Conservation (phyloP, 2,329 filamentous ascomycete genomes). For the Magnaporthiopsis poae region DNA sequence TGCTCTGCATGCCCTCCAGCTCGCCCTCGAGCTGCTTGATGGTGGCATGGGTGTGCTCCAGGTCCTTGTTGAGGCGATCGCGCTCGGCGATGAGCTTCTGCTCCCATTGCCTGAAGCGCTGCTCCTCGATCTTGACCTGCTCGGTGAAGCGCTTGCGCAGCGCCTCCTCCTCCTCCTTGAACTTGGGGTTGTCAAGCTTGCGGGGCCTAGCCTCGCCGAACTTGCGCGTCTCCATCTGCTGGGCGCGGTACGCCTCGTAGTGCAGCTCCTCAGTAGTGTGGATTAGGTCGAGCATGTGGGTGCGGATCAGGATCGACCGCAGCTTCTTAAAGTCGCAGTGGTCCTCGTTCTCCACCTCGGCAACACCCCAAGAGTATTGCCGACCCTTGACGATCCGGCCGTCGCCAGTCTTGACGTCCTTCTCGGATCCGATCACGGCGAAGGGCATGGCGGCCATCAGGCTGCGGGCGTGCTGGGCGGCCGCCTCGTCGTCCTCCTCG, state of each 20-base stretch:
- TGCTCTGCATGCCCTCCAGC: conserved; percentile 87
- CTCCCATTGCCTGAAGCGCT: conserved; percentile 98
- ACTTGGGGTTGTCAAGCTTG: conserved; percentile 99
- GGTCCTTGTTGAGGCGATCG: conserved; percentile 98
- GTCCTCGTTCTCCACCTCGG: conserved; percentile 98
- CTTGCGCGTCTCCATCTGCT: conserved; percentile 99
- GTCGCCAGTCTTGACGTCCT: conserved; percentile 94
- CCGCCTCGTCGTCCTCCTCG: conserved; percentile 96
- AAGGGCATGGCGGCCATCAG: conserved; percentile 97
- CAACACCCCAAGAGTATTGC: conserved; percentile 98
- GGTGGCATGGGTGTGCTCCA: conserved; percentile 91
- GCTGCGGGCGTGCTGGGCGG: conserved; percentile 85
- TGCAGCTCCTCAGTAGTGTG: conserved; percentile 98
- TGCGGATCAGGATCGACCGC: conserved; percentile 94
- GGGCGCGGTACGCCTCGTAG: conserved; percentile 97
- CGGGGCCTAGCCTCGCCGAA: conserved; percentile 93
- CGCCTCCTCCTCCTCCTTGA: conserved; percentile 99
- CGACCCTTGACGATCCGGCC: conserved; percentile 96
- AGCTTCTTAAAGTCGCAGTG: conserved; percentile 99
- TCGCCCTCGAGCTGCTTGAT: conserved; percentile 89
- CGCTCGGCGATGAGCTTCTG: conserved; percentile 99
- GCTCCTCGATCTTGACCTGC: conserved; percentile 99
- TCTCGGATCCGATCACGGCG: conserved; percentile 96
- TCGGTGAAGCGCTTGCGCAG: conserved; percentile 98
- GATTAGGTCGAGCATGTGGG: conserved; percentile 98